Base-by-base conservation (phyloP, 805 yeast genomes). In the Zygosaccharomyces gambellarensis region DNA sequence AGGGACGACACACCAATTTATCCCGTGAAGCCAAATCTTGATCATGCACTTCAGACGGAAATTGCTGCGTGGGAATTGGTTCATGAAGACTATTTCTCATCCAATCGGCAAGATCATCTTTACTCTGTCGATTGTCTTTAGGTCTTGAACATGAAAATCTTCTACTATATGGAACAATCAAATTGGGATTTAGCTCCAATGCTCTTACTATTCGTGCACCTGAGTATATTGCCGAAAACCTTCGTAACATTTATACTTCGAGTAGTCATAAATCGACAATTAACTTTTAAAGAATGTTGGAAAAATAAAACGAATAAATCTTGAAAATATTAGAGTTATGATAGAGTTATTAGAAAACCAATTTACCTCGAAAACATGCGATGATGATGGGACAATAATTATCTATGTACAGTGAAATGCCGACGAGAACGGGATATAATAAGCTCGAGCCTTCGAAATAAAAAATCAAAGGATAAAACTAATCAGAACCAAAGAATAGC, bases 91-190 rank as follows among this genome's bases (percentile, higher is more conserved):
- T 50, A 22, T 41, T 45, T 28, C 41, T 47, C 39, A 55, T 51
- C 62, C 60, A 57, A 29, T 43, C 48, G 29, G 51, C 51, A 25
- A 55, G 45, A 10, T 51, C 59, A 34, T 50, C 47, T 29, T 50
- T 56, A 22, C 51, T 41, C 21, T 39, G 47, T 34, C 43, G 53
- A 12, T 23, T 43, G 14, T 46, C 49, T 5, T 14, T 38, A 11
- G 45, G 41, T 29, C 50, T 41, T 31, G 32, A 23, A 39, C 48
- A 46, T 30, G 43, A 46, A 34, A 49, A 44, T 19, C 36, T 14
- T 29, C 50, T 51, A 12, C 36, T 25, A 36, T 34, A 46, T 40
- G 43, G 29, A 30, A 34, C 17, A 17, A 23, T 21, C 9, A 43
- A n/a, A 21, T 27, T 34, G 36, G 25, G 10, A 9, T 29, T 32